These are phyloP conservation scores for Lasiodiplodia citricola DNA, from an alignment of 2,329 filamentous ascomycete genomes.

Conservation along the genomic window DNA sequence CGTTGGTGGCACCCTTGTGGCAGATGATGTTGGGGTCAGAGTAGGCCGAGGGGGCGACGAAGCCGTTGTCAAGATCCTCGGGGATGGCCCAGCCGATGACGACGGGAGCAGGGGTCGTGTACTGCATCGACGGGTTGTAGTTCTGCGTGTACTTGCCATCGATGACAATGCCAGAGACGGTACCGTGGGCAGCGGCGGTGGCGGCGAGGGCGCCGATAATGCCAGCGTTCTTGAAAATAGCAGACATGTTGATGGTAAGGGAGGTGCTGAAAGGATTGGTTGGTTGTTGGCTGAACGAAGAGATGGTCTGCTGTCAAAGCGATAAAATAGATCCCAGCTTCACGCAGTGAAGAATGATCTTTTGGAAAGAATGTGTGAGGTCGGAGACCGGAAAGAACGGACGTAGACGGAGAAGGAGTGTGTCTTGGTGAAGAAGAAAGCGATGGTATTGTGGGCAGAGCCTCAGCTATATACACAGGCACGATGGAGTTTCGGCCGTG, in stretches of 20 bases:
- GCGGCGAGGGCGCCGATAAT: constrained; percentile 42
- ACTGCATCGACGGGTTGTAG: constrained; percentile 50
- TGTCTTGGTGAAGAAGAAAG: constrained; percentile 25
- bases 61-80: constrained; percentile 58
- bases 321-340: constrained; percentile 26
- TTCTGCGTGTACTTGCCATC: constrained; percentile 55
- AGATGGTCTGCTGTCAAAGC: constrained; percentile 26
- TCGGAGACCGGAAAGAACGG: constrained; percentile 27
- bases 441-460: not conserved
- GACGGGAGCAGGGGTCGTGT: constrained; percentile 39
- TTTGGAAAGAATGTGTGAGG: constrained; percentile 25
- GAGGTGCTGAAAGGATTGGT: constrained; percentile 30
- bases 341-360: constrained; percentile 27
- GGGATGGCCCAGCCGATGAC: constrained; percentile 61
- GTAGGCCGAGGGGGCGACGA: constrained; percentile 56
- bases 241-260: constrained; percentile 36
- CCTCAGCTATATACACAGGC: constrained; percentile 15
- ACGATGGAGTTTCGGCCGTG: not conserved
- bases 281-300: constrained; percentile 23
- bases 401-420: constrained; percentile 23
- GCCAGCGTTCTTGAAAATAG: constrained; percentile 37
- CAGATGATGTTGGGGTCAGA: constrained; percentile 62
- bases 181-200: constrained; percentile 54
- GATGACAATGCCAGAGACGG: constrained; percentile 51
- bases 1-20: constrained; percentile 63